Base-by-base conservation (phyloP, 306 rosid species). In the Senna tora region DNA sequence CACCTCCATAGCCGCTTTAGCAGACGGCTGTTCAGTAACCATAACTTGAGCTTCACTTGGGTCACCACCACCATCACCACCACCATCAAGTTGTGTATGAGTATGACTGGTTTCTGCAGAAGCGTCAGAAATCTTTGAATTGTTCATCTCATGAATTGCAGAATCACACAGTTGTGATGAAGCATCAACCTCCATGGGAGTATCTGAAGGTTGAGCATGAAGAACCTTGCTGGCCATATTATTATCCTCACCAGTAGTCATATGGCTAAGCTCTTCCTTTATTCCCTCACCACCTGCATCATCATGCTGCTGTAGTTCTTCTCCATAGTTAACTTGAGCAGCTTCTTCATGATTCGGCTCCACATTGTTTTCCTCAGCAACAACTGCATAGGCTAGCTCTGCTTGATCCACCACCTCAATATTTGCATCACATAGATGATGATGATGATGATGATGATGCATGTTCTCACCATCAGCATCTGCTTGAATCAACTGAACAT, bases 341-440 rank as follows among this genome's bases (percentile, higher is more conserved):
- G 77, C 80, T 36, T 81, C 80, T 36, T 81, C 66, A 51, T 80
- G 86, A 34, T 70, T 78, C 14, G 78, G 72, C 67, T 80, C 87
- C 54, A 62, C 75, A 21, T 81, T 79, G 61, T 75, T 67, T 71
- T 71, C 81, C 75, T 42, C 89, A 38, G 73, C 84, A 19, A 73
- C 77, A 19, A 73, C 77, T 68, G 69, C 72, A 51, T 86, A 86
- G 54, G 74, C 80, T 17, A 85, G 74, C 61, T 84, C 84, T 7
- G 96, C 79, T 64, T 80, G 94, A 79, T 82, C 90, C 36, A 87
- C 90, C 36, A 87, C 84, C 68, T 75, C 94, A 62, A 87, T 79
- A 70, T 68, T 80, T 17, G 84, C 76, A 63, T 83, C 79, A 58
- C 95, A 90, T 28, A 88, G 80, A 53, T n/a, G n/a, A n/a, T n/a